A percentile compares a stretch with the other conserved stretches of the same genome.
These are phyloP conservation scores for Suhomyces coccinellae DNA, from an alignment of 1,139 yeast genomes.

Conservation along the genomic window DNA sequence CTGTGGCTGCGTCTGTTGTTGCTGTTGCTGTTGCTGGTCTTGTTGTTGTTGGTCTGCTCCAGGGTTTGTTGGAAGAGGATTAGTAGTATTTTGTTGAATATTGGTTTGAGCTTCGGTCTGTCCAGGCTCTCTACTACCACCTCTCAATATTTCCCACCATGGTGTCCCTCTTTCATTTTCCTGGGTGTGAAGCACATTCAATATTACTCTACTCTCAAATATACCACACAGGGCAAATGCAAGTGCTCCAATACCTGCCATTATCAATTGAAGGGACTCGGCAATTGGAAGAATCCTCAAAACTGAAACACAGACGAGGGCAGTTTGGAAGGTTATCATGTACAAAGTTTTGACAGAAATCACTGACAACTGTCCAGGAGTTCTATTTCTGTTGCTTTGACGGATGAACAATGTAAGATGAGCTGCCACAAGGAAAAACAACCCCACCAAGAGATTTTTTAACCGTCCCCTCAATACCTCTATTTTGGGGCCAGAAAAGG, in stretches of 20 bases:
- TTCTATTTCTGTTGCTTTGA: conserved; percentile 69
- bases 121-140: conserved; percentile 25
- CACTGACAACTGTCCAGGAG: conserved; percentile 70
- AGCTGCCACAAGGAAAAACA: conserved; percentile 41
- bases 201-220: conserved; percentile 77
- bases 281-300: conserved; percentile 58
- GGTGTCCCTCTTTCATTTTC: conserved; percentile 67
- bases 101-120: conserved; percentile 4
- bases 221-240: conserved; percentile 70
- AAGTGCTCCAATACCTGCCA: conserved; percentile 69
- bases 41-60: not conserved
- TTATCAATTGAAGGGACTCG: conserved; percentile 60
- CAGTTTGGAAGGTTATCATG: conserved; percentile 74
- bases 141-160: conserved; percentile 64
- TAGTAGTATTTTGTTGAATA: not conserved
- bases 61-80: conserved; percentile 5
- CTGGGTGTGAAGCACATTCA: conserved; percentile 70
- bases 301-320: conserved; percentile 62
- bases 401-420: conserved; percentile 41
- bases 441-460: conserved; percentile 48
- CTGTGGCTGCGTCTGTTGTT: not conserved
- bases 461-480: conserved; percentile 49
- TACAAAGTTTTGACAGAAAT: conserved; percentile 43
- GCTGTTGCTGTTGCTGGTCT: too few species aligned
- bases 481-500: conserved; percentile 55